phyloP scores from a whole-genome alignment of 176 grass and related monocot species.

The Elymus sibiricus region DNA sequence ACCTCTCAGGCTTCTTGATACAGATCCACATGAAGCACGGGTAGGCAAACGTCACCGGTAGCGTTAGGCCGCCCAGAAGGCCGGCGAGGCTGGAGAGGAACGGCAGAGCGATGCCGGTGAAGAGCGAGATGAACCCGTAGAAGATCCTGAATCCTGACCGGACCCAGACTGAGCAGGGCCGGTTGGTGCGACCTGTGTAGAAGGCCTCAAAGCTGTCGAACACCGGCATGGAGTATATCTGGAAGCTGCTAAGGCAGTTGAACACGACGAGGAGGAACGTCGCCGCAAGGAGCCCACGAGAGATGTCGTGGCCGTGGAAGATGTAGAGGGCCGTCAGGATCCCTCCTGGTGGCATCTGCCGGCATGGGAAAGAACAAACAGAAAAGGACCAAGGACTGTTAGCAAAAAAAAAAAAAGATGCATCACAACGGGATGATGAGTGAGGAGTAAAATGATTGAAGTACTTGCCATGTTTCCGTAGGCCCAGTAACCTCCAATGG shows the following conservation, averaged over 20 bases:
- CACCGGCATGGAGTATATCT: conserved; percentile 99
- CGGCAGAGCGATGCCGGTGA: conserved; percentile 80
- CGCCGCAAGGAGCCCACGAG: conserved; percentile 54
- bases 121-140: conserved; percentile 86
- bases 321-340: conserved; percentile 77
- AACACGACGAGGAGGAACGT: conserved; percentile 92
- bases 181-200: conserved; percentile 90
- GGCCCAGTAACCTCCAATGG: conserved; percentile 92
- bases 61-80: conserved; percentile 70
- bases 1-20: conserved; percentile 85
- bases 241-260: conserved; percentile 98
- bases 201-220: conserved; percentile 93
- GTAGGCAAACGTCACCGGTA: conserved; percentile 92
- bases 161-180: conserved; percentile 84
- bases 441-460: conserved; percentile 10
- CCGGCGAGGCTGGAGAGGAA: conserved; percentile 93
- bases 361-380: conserved; percentile 20
- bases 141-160: conserved; percentile 82
- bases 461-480: conserved; percentile 93
- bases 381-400: conserved; percentile 13
- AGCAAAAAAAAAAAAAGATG: background rate
- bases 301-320: conserved; percentile 82
- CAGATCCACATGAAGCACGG: conserved; percentile 98
- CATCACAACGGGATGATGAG: background rate
- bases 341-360: conserved; percentile 85